These are phyloP conservation scores for Elsinoe ampelina DNA, from an alignment of 2,329 filamentous ascomycete species.

Conservation along the genomic window DNA sequence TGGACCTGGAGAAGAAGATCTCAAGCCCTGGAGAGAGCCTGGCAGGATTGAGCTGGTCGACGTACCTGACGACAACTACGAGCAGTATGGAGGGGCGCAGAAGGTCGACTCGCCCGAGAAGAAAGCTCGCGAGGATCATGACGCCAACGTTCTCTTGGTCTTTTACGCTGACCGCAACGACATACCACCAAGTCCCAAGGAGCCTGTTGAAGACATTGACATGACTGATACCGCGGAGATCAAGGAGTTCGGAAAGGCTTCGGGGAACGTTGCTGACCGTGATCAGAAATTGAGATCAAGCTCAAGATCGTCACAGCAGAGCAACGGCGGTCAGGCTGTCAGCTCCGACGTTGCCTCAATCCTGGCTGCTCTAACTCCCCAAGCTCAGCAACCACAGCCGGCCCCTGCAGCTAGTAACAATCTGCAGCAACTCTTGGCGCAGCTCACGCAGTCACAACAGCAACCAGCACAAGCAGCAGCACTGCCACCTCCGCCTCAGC, in stretches of 20 bases:
- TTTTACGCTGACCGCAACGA: conserved; percentile 37
- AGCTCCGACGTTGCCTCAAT: conserved; percentile 16
- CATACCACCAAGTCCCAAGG: conserved; percentile 38
- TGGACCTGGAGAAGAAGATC: conserved; percentile 44
- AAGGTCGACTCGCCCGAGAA: conserved; percentile 35
- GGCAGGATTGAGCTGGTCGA: conserved; percentile 34
- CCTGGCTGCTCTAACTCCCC: conserved; percentile 17
- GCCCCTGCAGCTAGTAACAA: conserved; percentile 15
- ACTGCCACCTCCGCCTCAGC: conserved; percentile 5
- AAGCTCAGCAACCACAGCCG: conserved; percentile 15
- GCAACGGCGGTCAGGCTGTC: neutral
- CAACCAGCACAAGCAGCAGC: conserved; percentile 11
- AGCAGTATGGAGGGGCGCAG: conserved; percentile 36
- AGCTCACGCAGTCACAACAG: conserved; percentile 17
- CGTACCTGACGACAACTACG: conserved; percentile 36
- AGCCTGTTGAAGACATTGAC: conserved; percentile 33
- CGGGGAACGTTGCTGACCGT: conserved; percentile 21
- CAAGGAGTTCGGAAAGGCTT: conserved; percentile 32
- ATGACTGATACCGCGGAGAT: conserved; percentile 22
- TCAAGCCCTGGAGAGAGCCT: conserved; percentile 14
- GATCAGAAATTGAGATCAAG: conserved; percentile 17
- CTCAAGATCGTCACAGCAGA: neutral
- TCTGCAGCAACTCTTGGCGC: conserved; percentile 15
- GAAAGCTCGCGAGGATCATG: conserved; percentile 35
- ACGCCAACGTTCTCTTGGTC: conserved; percentile 39